Evolutionary conservation across 2,329 filamentous ascomycete genomes (phyloP), one percentile per base, ranked within the genome.

Genomic region (Neofusicoccum parvum): DNA sequence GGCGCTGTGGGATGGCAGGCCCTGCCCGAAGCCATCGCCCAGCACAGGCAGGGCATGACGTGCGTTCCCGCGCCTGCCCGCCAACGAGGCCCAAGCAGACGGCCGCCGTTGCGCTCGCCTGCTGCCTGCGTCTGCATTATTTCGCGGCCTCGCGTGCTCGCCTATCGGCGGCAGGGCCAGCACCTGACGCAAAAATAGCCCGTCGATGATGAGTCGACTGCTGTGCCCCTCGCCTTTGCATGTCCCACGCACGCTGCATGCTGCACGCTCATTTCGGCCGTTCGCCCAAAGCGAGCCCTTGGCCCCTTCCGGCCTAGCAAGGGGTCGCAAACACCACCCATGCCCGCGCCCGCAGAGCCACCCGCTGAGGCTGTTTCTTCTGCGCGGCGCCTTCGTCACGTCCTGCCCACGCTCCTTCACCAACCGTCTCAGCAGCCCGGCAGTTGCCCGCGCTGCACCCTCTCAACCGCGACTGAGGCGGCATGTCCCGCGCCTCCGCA

Each of bases 211-310:
- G 56, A 46, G 54, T 50, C 36, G 32, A 34, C 41, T 53, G 54
- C 54, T 27, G 53, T 41, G 59, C 54, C 54, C 54, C 54, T 60
- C 56, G 56, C 56, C 56, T 60, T 49, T 60, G 56, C 56, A 60
- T 60, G 56, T 48, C 39, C 34, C 50, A 23, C 6, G 54, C 39
- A n/a, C 54, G 54, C 54, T 60, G 56, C 56, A 53, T 51, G 60
- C 60, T 63, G 60, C 60, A 60, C 56, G 37, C 27, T 64, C 62
- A 64, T 64, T 64, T 64, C 62, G 62, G 62, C 48, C 49, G 17
- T 54, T 51, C 23, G 49, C 49, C 62, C 23, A 64, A 64, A 64
- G 49, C 48, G 62, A 54, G 37, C 12, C 9, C 50, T 46, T 64
- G 39, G 49, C 49, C 62, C 49, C 49, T 64, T 64, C 48, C 15